A percentile compares a stretch with the other conserved stretches of the same genome.
These are phyloP conservation scores for Stephania japonica DNA, from an alignment of 164 flowering plant species.

Conservation along the genomic window DNA sequence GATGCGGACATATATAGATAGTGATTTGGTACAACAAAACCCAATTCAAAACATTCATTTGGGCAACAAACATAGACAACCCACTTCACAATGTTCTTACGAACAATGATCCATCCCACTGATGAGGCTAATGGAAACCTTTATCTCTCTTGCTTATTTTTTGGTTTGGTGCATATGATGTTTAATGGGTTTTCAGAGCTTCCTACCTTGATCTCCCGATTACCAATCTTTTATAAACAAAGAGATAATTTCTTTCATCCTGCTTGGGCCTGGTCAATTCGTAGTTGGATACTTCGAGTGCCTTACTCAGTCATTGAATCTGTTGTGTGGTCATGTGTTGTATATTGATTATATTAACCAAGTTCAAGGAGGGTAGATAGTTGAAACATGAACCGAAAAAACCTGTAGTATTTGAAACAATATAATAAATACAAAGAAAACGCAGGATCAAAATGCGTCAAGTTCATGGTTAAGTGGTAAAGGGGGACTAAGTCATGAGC, in stretches of 20 bases:
- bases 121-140: conserved; percentile 60
- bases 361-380: too few relatives aligned
- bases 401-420: conserved; percentile 42
- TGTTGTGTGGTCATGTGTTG: conserved; percentile 68
- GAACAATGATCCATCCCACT: conserved; percentile 63
- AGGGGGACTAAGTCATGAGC: too few relatives aligned
- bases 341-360: too few relatives aligned
- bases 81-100: conserved; percentile 65
- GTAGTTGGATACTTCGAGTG: conserved; percentile 76
- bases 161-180: conserved; percentile 78
- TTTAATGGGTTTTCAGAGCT: conserved; percentile 90
- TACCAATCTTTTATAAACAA: conserved; percentile 88
- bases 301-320: conserved; percentile 84
- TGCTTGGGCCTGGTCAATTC: conserved; percentile 76
- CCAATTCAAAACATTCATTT: too few relatives aligned
- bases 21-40: too few relatives aligned
- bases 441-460: conserved; percentile 6
- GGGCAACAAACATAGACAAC: too few relatives aligned
- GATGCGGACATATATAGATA: too few relatives aligned
- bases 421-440: conserved; percentile 10
- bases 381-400: conserved; percentile 63
- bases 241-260: conserved; percentile 80
- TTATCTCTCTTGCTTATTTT: conserved; percentile 73
- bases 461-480: not conserved
- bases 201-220: conserved; percentile 68